phyloP scores from a whole-genome alignment of 352 stramenopile genomes.

The Pythium rishiriense region DNA sequence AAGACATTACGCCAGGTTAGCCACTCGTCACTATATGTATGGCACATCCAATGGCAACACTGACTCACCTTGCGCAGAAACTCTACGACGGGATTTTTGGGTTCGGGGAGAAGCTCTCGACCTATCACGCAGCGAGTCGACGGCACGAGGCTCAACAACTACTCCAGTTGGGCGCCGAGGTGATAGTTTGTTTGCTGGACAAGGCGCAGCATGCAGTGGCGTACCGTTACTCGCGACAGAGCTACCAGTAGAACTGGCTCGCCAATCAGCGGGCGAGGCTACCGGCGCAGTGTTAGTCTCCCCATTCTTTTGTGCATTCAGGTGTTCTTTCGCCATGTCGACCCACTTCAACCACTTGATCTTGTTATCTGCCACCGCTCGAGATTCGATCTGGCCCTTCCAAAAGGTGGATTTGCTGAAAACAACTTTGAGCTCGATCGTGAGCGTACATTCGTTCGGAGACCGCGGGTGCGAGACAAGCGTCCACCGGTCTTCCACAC shows the following conservation, averaged over 20 bases:
- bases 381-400: conserved; percentile 76
- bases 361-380: conserved; percentile 74
- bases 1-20: not conserved
- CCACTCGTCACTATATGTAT: not conserved
- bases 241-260: not conserved
- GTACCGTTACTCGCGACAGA: conserved; percentile 14
- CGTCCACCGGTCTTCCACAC: conserved; percentile 81
- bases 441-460: conserved; percentile 52
- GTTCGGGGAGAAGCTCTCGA: conserved; percentile 15
- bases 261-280: not conserved
- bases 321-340: conserved; percentile 54
- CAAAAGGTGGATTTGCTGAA: conserved; percentile 87
- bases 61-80: conserved; percentile 24
- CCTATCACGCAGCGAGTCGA: conserved; percentile 19
- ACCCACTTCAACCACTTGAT: conserved; percentile 74
- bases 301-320: conserved; percentile 13
- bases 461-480: conserved; percentile 52
- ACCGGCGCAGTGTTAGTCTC: conserved; percentile 11
- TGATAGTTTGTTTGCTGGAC: not conserved
- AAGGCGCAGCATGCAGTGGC: conserved; percentile 15
- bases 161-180: conserved; percentile 6
- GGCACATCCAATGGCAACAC: not conserved
- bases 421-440: conserved; percentile 81
- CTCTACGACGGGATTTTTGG: conserved; percentile 21
- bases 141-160: conserved; percentile 23